phyloP scores from a whole-genome alignment of 805 yeast genomes.

The Ogataea saltuana region DNA sequence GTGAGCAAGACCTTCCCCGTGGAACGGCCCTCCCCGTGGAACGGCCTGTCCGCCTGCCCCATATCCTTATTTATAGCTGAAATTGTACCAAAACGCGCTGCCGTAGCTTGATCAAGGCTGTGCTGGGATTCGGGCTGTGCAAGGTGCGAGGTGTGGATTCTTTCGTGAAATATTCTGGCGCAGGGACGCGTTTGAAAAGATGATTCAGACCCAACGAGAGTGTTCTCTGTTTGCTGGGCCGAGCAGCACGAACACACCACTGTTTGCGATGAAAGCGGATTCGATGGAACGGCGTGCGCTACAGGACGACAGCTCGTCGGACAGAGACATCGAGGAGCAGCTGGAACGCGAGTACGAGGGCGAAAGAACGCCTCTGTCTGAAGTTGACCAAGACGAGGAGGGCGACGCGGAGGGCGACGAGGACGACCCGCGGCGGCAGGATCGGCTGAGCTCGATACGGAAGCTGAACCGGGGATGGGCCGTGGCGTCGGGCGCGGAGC shows the following conservation, averaged over 20 bases:
- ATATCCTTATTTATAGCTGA: too few relatives aligned
- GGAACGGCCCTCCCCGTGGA: too few relatives aligned
- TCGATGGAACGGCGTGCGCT: too few relatives aligned
- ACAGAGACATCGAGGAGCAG: slow-evolving; percentile 28
- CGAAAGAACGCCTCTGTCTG: slow-evolving; percentile 19
- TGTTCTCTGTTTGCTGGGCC: background rate
- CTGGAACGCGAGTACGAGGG: slow-evolving; percentile 20
- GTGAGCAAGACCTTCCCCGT: too few relatives aligned
- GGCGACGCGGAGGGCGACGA: slow-evolving; percentile 2
- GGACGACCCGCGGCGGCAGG: slow-evolving; percentile 1
- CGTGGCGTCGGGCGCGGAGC: slow-evolving; percentile 23
- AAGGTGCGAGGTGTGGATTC: background rate
- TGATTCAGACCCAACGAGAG: background rate
- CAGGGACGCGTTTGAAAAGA: too few relatives aligned
- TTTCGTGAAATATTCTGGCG: too few relatives aligned
- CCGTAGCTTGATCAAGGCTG: too few relatives aligned
- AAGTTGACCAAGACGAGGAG: slow-evolving; percentile 15
- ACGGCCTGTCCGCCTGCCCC: too few relatives aligned
- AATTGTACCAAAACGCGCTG: too few relatives aligned
- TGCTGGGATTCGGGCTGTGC: background rate
- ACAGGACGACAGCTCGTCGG: slow-evolving; percentile 19
- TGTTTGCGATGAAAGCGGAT: too few relatives aligned
- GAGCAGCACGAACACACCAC: background rate
- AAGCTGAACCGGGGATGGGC: slow-evolving; percentile 2
- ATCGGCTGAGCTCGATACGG: slow-evolving; percentile 9